Evolutionary conservation across 306 rosid species (phyloP).

Genomic region (Trifolium fragiferum): DNA sequence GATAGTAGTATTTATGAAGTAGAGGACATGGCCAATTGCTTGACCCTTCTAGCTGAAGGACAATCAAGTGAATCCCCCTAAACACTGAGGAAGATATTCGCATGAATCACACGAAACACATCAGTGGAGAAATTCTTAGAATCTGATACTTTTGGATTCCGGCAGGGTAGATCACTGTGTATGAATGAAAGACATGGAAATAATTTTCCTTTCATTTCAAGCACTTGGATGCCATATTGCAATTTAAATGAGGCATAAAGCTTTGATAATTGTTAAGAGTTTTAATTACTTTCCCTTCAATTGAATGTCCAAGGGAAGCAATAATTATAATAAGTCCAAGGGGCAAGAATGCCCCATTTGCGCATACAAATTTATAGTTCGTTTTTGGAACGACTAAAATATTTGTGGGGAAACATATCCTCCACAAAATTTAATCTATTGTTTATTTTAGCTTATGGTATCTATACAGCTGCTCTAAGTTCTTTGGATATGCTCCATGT

Average conservation of each 20-base stretch:
- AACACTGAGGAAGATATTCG: no score
- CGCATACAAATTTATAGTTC: not conserved
- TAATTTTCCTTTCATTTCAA: conserved; percentile 78
- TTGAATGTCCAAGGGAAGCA: not conserved
- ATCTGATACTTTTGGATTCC: conserved; percentile 30
- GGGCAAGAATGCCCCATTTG: not conserved
- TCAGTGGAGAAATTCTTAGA: conserved; percentile 62
- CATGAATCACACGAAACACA: not conserved
- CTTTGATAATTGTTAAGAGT: no score
- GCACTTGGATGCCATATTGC: conserved; percentile 69
- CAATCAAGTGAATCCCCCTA: no score
- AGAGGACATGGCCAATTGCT: no score
- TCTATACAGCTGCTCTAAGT: conserved; percentile 17
- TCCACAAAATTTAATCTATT: not conserved
- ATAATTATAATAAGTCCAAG: not conserved
- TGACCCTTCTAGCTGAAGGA: no score
- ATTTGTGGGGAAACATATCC: not conserved
- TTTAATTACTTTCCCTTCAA: not conserved
- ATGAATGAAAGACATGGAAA: conserved; percentile 85
- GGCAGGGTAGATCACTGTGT: conserved; percentile 41
- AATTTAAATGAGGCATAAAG: no score
- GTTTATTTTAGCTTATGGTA: not conserved
- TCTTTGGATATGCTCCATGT: conserved; percentile 58
- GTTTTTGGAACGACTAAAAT: not conserved
- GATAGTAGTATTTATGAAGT: no score